Conservation (phyloP, 768 basidiomycete genomes). For the Agaricus sinodeliciosus region DNA sequence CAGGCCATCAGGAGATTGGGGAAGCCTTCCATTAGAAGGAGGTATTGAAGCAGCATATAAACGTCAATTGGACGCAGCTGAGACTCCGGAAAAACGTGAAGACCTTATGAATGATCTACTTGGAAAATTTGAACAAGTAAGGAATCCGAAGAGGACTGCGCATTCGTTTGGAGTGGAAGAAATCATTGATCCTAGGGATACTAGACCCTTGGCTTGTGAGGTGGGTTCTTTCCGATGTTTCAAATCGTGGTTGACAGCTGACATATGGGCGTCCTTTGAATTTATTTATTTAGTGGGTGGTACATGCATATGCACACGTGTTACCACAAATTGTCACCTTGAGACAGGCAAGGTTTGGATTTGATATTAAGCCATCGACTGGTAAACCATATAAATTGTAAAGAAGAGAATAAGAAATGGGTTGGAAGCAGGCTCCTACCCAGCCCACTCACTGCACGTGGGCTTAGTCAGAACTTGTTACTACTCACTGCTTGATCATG, state of each 20-base stretch:
- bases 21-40: conserved; percentile 33
- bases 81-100: conserved; percentile 25
- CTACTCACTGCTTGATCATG: too few relatives aligned
- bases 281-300: conserved; percentile 24
- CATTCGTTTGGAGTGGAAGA: conserved; percentile 34
- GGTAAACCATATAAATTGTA: conserved; percentile 18
- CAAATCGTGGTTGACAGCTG: neutral
- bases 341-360: conserved; percentile 1
- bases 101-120: conserved; percentile 28
- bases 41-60: conserved; percentile 37
- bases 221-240: conserved; percentile 15
- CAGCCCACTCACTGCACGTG: too few relatives aligned
- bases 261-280: neutral
- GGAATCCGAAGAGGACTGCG: conserved; percentile 31
- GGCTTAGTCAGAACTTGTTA: too few relatives aligned
- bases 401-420: too few relatives aligned
- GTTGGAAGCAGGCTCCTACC: too few relatives aligned
- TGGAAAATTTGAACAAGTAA: conserved; percentile 28
- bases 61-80: conserved; percentile 26
- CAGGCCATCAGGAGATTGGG: conserved; percentile 38
- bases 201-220: conserved; percentile 28
- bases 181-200: conserved; percentile 35
- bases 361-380: conserved; percentile 18
- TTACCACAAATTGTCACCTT: conserved; percentile 22
- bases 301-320: conserved; percentile 25